Evolutionary conservation across 202 grass and related monocot genomes (phyloP).

Genomic region (Zizania palustris): DNA sequence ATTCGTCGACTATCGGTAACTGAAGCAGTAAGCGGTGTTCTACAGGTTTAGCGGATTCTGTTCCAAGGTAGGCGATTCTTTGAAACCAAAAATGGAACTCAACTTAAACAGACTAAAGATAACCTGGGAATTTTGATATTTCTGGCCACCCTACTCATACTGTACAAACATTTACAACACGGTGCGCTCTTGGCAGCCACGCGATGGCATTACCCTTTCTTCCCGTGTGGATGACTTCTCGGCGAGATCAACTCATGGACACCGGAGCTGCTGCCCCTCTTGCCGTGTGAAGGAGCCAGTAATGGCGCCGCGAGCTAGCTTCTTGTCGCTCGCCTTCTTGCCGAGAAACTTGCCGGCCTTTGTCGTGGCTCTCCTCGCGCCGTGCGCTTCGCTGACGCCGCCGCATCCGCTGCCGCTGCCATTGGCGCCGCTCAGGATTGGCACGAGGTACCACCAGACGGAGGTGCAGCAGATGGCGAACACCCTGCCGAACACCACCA

Average conservation of each 20-base stretch:
- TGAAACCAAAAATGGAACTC: neutral
- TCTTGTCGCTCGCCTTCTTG: conserved; percentile 48
- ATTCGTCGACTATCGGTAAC: too few species aligned
- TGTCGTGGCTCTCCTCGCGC: neutral
- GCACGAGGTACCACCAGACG: conserved; percentile 87
- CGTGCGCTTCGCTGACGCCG: neutral
- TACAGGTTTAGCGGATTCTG: neutral
- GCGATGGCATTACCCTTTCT: conserved; percentile 36
- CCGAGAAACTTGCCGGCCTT: conserved; percentile 37
- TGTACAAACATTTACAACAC: conserved; percentile 38
- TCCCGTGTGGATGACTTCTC: conserved; percentile 42
- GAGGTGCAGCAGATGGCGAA: conserved; percentile 89
- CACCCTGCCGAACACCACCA: conserved; percentile 70
- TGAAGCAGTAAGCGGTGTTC: conserved; percentile 36
- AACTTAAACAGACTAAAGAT: conserved; percentile 13
- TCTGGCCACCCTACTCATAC: conserved; percentile 42
- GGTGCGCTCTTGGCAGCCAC: neutral
- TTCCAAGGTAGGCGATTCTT: neutral
- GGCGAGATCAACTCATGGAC: conserved; percentile 37
- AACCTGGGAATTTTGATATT: conserved; percentile 43
- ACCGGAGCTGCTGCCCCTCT: conserved; percentile 35
- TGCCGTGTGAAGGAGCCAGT: conserved; percentile 36
- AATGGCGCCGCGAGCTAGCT: conserved; percentile 18
- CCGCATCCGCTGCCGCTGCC: neutral
- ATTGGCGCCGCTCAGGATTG: conserved; percentile 41